These are phyloP conservation scores for Catharanthus roseus DNA, from an alignment of 257 asterid genomes.

Conservation along the genomic window DNA sequence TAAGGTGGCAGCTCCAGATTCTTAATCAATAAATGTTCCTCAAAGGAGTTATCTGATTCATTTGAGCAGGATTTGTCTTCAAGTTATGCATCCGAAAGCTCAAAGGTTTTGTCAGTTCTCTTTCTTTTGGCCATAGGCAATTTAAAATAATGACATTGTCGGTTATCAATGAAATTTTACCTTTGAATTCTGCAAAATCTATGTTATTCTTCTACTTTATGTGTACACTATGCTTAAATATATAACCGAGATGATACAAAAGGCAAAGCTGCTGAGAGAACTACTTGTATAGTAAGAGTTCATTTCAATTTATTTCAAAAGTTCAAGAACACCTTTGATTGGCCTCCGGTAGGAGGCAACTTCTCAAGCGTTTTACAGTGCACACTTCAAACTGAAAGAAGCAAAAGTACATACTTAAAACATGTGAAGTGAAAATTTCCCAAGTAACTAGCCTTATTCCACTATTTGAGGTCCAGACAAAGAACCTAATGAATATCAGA, in stretches of 20 bases:
- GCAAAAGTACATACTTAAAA: not conserved
- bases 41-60: constrained; percentile 28
- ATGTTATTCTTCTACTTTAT: not conserved
- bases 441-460: not conserved
- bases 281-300: not conserved
- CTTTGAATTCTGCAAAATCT: not conserved
- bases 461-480: not conserved
- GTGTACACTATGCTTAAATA: not conserved
- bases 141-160: too few relatives aligned
- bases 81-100: constrained; percentile 22
- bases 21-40: constrained; percentile 28
- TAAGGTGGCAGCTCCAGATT: constrained; percentile 37
- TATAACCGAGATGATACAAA: not conserved
- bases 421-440: not conserved
- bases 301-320: not conserved
- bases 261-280: not conserved
- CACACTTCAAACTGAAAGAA: not conserved
- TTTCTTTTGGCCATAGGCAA: not conserved
- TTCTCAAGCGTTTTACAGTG: not conserved
- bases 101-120: constrained; percentile 32
- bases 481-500: not conserved
- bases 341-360: not conserved
- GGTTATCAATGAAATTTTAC: too few relatives aligned
- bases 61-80: constrained; percentile 27
- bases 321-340: not conserved